phyloP scores from a whole-genome alignment of 2,329 filamentous ascomycete genomes.

The Didymella exigua region DNA sequence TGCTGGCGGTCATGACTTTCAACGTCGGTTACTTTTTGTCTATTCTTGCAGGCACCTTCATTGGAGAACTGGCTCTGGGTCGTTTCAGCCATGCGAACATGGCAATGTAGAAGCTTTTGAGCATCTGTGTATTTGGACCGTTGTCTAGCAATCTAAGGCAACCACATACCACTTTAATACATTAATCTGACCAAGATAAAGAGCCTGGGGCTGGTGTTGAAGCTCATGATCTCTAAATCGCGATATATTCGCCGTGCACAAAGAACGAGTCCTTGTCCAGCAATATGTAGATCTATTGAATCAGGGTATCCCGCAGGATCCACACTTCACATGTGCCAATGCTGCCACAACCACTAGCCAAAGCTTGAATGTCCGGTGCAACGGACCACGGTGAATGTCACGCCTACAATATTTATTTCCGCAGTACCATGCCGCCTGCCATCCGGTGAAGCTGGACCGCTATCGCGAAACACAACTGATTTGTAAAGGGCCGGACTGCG shows the following conservation, averaged over 20 bases:
- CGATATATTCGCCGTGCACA: too few relatives aligned
- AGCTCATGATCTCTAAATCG: not conserved
- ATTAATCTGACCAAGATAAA: not conserved
- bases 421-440: not conserved
- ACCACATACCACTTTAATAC: not conserved
- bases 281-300: not conserved
- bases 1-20: conserved; percentile 91
- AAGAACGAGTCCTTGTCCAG: too few relatives aligned
- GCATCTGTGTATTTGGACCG: not conserved
- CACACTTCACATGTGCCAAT: not conserved
- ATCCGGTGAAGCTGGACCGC: conserved; percentile 7
- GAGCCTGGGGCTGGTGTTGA: conserved; percentile 3
- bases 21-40: conserved; percentile 86
- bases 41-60: conserved; percentile 76
- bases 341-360: conserved; percentile 27
- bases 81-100: conserved; percentile 60
- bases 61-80: conserved; percentile 83
- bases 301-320: not conserved
- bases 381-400: not conserved
- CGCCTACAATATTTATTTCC: conserved; percentile 4
- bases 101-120: conserved; percentile 29
- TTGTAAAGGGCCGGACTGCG: not conserved
- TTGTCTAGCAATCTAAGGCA: not conserved
- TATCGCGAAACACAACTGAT: not conserved
- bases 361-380: conserved; percentile 24